Base-by-base conservation (phyloP, 768 basidiomycete species). In the Tylopilus sp. region DNA sequence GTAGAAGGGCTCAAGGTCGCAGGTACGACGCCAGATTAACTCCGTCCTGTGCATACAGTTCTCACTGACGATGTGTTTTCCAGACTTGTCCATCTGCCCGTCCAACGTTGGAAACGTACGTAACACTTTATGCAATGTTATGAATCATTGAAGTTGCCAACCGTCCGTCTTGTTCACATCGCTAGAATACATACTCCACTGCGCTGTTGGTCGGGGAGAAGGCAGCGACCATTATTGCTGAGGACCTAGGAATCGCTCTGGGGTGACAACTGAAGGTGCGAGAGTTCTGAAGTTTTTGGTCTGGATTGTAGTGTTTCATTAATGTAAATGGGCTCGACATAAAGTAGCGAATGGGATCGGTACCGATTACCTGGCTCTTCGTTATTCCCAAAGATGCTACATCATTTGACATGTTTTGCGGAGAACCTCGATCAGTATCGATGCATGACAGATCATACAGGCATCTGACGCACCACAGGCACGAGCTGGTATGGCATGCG, bases 1-100 rank as follows among this genome's bases (percentile, higher is more conserved):
- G 76, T 83, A 2, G 51, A 73, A 52, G 74, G 76, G 22, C 70
- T 88, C 43, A 85, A 87, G 61, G 76, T 88, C 12, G 83, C 81
- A 44, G 84, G 80, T 81, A 51, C 4, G 9, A 53, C 7, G 13
- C n/a, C 10, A 29, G 28, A 21, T n/a, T 17, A 5, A 5, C 11
- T 12, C 6, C 7, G 19, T 26, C 11, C 3, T 6, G 3, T 25
- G 1, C 6, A 8, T 10, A 0, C 12, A 2, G 26, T 6, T 34
- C 48, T 17, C 10, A 14, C 42, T 57, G 14, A 54, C 8, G 2
- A 1, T 11, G 12, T 6, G 6, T 21, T 16, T 14, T 7, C n/a
- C 56, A 60, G 76, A 78, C 46, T 14, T 78, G 31, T 76, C 77
- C 0, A 72, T 76, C 38, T 65, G 58, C 19, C 63, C 63, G 12